Evolutionary conservation across 352 stramenopile genomes (phyloP).

Genomic region (Phytopythium mirpurense): DNA sequence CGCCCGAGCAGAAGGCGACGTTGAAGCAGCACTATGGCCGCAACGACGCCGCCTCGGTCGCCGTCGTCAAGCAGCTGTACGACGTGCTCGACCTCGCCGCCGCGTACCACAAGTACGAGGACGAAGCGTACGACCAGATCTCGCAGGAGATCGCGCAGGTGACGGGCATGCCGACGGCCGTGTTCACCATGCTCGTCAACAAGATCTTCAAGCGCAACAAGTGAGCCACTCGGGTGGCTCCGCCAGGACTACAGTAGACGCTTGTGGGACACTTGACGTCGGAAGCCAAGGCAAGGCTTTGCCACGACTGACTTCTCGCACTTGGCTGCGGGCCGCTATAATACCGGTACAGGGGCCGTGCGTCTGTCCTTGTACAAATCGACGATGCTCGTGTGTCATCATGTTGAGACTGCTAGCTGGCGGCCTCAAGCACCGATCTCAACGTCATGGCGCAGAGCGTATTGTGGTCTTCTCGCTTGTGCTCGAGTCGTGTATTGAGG

Average conservation of each 20-base stretch:
- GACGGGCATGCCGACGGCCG: conserved; percentile 81
- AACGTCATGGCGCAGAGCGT: too few relatives aligned
- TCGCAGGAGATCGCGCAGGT: conserved; percentile 74
- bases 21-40: conserved; percentile 93
- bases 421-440: too few relatives aligned
- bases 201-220: conserved; percentile 98
- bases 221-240: conserved; percentile 33
- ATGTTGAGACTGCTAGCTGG: too few relatives aligned
- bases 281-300: neutral
- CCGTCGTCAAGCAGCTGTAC: conserved; percentile 94
- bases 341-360: conserved; percentile 87
- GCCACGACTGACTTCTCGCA: too few relatives aligned
- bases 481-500: too few relatives aligned
- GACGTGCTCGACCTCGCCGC: conserved; percentile 84
- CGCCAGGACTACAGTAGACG: neutral
- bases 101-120: conserved; percentile 93
- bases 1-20: conserved; percentile 61
- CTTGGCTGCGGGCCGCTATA: too few relatives aligned
- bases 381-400: conserved; percentile 91
- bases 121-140: conserved; percentile 87
- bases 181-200: conserved; percentile 92
- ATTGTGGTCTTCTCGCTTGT: too few relatives aligned
- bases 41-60: conserved; percentile 67
- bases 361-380: conserved; percentile 90
- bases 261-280: too few relatives aligned